These are phyloP conservation scores for Geotrichum macrosporum DNA, from an alignment of 1,139 yeast species.

Conservation along the genomic window DNA sequence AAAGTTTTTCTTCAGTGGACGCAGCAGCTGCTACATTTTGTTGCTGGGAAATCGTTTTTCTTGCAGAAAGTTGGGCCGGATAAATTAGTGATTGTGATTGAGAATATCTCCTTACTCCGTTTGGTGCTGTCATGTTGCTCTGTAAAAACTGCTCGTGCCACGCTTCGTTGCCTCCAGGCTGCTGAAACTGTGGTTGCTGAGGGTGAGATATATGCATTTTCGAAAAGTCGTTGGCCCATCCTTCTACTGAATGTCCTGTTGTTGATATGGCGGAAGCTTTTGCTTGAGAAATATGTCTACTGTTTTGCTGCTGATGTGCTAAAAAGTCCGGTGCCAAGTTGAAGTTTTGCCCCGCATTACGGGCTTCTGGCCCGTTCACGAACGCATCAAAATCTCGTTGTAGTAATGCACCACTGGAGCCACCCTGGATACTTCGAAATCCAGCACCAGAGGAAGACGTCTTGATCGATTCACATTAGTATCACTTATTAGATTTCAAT, in stretches of 20 bases:
- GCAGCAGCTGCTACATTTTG: not conserved
- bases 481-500: too few relatives aligned
- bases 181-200: conserved; percentile 11
- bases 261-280: not conserved
- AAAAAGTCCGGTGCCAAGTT: conserved; percentile 23
- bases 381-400: conserved; percentile 16
- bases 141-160: conserved; percentile 12
- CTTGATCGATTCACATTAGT: too few relatives aligned
- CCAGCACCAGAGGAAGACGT: conserved; percentile 9
- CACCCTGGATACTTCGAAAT: conserved; percentile 6
- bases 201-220: conserved; percentile 13
- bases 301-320: conserved; percentile 8
- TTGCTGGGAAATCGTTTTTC: not conserved
- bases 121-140: conserved; percentile 3
- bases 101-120: conserved; percentile 6
- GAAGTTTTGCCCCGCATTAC: conserved; percentile 10
- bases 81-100: conserved; percentile 4
- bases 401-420: conserved; percentile 11
- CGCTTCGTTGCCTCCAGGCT: conserved; percentile 8
- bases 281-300: conserved; percentile 5
- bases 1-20: conserved; percentile 22
- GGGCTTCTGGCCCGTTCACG: conserved; percentile 6
- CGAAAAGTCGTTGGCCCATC: conserved; percentile 12
- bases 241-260: not conserved
- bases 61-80: not conserved